Conservation (phyloP, 108 stramenopile genomes). For the Epipyxis sp. region DNA sequence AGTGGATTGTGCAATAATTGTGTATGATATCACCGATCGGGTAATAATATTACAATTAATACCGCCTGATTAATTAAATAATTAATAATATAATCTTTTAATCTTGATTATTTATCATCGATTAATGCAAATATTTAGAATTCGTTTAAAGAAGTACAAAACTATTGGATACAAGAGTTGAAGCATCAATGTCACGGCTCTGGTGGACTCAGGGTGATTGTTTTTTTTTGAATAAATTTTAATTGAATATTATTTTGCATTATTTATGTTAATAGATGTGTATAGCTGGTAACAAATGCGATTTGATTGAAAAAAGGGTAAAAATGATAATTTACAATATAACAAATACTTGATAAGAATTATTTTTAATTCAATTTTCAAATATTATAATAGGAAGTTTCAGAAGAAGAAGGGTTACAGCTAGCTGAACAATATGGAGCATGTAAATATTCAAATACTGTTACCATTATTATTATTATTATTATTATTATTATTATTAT, state of each 20-base stretch:
- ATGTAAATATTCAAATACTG: too few species aligned
- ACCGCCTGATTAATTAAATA: too few species aligned
- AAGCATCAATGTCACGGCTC: not conserved
- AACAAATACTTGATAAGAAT: not conserved
- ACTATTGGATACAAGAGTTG: constrained; percentile 17
- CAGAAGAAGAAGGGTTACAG: not conserved
- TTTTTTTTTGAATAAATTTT: not conserved
- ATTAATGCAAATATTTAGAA: too few species aligned
- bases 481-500: too few species aligned
- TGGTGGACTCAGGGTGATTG: not conserved
- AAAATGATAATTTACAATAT: too few species aligned
- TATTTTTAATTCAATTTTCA: not conserved
- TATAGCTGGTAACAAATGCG: constrained; percentile 10
- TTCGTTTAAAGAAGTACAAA: constrained; percentile 1
- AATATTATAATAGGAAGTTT: not conserved
- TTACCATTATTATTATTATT: too few species aligned
- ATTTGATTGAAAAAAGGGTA: not conserved
- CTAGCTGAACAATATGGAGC: constrained; percentile 7
- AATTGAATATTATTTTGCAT: not conserved
- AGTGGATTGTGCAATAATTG: constrained; percentile 10
- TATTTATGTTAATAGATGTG: not conserved
- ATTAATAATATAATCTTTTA: too few species aligned
- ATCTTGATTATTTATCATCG: too few species aligned
- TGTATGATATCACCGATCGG: constrained; percentile 9
- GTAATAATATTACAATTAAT: too few species aligned